phyloP scores from a whole-genome alignment of 805 yeast species.

The Kodamaea sagamina region DNA sequence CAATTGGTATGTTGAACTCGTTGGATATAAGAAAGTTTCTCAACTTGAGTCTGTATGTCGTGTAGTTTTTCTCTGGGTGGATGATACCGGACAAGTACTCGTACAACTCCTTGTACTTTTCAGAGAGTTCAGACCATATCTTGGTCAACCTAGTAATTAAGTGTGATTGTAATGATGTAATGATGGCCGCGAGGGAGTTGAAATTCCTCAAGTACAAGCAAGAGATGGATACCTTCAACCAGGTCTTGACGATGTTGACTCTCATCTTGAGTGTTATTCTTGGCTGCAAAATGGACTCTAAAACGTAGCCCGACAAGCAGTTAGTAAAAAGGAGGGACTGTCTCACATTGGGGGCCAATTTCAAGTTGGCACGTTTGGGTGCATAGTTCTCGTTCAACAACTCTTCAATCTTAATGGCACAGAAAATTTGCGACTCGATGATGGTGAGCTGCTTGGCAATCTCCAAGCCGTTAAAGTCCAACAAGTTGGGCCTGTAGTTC shows the following conservation, averaged over 20 bases:
- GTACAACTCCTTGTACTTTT: constrained; percentile 61
- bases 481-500: constrained; percentile 52
- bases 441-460: constrained; percentile 76
- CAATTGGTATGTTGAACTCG: constrained; percentile 59
- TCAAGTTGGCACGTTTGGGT: constrained; percentile 57
- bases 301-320: constrained; percentile 67
- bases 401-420: constrained; percentile 65
- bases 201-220: constrained; percentile 73
- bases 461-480: constrained; percentile 68
- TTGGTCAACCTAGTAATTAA: constrained; percentile 61
- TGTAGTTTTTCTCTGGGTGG: constrained; percentile 75
- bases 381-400: constrained; percentile 64
- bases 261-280: constrained; percentile 50
- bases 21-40: constrained; percentile 53
- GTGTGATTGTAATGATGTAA: constrained; percentile 75
- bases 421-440: constrained; percentile 67
- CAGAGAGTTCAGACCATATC: constrained; percentile 60
- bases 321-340: constrained; percentile 68
- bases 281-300: constrained; percentile 66
- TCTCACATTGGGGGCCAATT: constrained; percentile 63
- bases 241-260: constrained; percentile 56
- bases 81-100: constrained; percentile 66
- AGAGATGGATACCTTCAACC: constrained; percentile 75
- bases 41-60: constrained; percentile 64
- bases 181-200: constrained; percentile 76